These are phyloP conservation scores for Vitis hybrid DNA, from an alignment of 177 flowering plant genomes.

Conservation along the genomic window DNA sequence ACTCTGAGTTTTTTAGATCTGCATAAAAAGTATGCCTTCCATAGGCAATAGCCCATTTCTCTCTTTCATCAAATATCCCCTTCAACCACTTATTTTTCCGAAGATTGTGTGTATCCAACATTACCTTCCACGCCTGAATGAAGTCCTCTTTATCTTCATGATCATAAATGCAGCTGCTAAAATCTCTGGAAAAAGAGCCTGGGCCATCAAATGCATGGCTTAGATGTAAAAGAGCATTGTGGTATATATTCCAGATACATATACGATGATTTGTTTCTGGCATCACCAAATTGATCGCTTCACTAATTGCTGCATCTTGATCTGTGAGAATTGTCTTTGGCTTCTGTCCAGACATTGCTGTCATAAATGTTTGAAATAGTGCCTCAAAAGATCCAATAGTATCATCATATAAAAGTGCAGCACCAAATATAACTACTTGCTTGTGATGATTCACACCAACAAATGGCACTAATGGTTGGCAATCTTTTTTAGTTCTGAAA, in stretches of 20 bases:
- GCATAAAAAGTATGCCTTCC: constrained; percentile 28
- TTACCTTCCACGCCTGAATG: constrained; percentile 23
- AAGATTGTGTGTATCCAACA: constrained; percentile 24
- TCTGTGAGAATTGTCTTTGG: constrained; percentile 20
- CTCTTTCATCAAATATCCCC: constrained; percentile 30
- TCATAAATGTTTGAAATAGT: constrained; percentile 17
- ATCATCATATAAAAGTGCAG: constrained; percentile 17
- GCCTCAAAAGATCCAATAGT: constrained; percentile 15
- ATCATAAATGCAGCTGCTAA: constrained; percentile 30
- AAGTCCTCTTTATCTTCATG: constrained; percentile 31
- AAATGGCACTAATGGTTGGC: constrained; percentile 24
- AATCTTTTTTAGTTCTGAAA: constrained; percentile 17
- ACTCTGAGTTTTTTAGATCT: constrained; percentile 14
- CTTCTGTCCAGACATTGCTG: constrained; percentile 21
- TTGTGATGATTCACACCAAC: constrained; percentile 20
- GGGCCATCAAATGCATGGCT: constrained; percentile 13
- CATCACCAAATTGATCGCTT: constrained; percentile 30
- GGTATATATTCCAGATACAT: constrained; percentile 32
- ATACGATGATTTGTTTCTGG: constrained; percentile 27
- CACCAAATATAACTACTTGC: constrained; percentile 19
- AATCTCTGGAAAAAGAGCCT: constrained; percentile 23
- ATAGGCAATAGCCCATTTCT: constrained; percentile 34
- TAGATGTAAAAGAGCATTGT: constrained; percentile 31
- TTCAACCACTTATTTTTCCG: constrained; percentile 30
- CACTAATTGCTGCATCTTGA: constrained; percentile 24